phyloP scores from a whole-genome alignment of 208 protist genomes.

The Leishmania braziliensis region DNA sequence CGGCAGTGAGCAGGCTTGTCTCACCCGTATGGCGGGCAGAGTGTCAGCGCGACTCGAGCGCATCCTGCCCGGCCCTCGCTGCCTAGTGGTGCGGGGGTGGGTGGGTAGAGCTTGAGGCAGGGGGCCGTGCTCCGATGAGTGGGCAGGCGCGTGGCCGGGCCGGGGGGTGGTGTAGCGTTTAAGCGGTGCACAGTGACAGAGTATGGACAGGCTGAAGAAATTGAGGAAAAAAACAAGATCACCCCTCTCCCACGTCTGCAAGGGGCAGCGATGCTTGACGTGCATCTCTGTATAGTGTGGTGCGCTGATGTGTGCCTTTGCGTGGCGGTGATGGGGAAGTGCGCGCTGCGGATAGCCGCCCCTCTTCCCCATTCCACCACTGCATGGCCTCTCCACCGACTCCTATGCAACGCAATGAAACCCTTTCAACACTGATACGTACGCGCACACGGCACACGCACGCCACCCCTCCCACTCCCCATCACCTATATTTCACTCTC shows the following conservation, averaged over 20 bases:
- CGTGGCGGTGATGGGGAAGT: not conserved
- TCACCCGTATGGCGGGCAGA: too few relatives aligned
- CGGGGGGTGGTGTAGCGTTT: not conserved
- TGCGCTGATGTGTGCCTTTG: not conserved
- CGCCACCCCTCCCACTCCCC: too few relatives aligned
- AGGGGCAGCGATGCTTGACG: not conserved
- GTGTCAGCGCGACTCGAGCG: not conserved
- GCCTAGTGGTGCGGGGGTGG: not conserved
- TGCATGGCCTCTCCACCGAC: not conserved
- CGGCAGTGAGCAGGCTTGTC: not conserved
- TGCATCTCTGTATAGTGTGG: not conserved
- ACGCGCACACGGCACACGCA: too few relatives aligned
- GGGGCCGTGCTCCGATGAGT: not conserved
- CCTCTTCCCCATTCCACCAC: not conserved
- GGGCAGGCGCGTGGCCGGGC: not conserved
- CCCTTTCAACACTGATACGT: too few relatives aligned
- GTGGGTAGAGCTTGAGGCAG: not conserved
- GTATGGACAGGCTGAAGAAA: not conserved
- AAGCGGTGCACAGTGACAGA: not conserved
- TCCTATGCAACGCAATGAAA: not conserved
- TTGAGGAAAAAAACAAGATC: too few relatives aligned
- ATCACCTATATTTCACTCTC: not conserved
- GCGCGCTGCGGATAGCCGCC: not conserved
- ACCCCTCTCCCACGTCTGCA: not conserved
- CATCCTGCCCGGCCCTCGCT: not conserved